Base-by-base conservation (phyloP, 257 asterid species). In the Pogostemon cablin region DNA sequence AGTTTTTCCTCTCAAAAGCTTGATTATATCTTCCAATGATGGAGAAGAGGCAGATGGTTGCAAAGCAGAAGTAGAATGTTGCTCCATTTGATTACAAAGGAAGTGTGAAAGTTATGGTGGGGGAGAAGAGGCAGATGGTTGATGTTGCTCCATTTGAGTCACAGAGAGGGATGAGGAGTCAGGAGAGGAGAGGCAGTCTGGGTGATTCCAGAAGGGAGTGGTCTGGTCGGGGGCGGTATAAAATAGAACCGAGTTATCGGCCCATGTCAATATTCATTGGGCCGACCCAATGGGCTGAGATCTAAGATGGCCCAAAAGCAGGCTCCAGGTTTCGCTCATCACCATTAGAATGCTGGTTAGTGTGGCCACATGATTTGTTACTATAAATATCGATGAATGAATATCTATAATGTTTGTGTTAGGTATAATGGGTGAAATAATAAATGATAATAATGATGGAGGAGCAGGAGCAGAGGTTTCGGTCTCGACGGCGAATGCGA, bases 1-100 rank as follows among this genome's bases (percentile, higher is more conserved):
- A 11, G 87, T 86, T 72, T 79, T 85, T 43, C 95, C 96, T 71
- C 81, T 83, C 20, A 93, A 71, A 0, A 93, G 84, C 75, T 77
- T 87, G 75, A 80, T 75, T 78, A 93, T 78, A 75, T 87, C 93
- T 53, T 86, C 93, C 68, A 81, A 48, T 5, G 88, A 70, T 32
- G 85, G 7, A 38, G 78, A 50, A 15, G 80, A 62, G 5, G 70
- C 4, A 7, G 81, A 72, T 20, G 76, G 53, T 65, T 62, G 66
- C 67, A 60, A 47, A 59, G 79, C 58, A 20, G 75, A 55, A 68
- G 48, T 41, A 3, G 65, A 44, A 25, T 6, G 10, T 43, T 72
- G 69, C 78, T 75, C 84, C 84, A 80, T 80, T 35, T 1, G 57
- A 50, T 15, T 15, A 15, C 15, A 15, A 15, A 15, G 15, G 15